Evolutionary conservation across 2,329 filamentous ascomycete genomes (phyloP).

Genomic region (Penicillium sp.): DNA sequence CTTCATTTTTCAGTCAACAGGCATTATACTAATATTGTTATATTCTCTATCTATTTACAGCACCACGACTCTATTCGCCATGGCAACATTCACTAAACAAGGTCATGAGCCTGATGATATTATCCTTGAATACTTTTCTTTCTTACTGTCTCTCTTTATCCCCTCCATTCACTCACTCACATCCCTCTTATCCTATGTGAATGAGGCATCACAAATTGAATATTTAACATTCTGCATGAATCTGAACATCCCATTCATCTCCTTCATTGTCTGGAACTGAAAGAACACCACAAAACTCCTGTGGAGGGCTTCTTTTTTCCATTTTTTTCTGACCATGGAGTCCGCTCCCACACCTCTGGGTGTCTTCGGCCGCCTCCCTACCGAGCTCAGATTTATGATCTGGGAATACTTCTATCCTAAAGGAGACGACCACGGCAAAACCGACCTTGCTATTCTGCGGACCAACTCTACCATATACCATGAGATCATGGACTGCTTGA

Average conservation of each 20-base stretch:
- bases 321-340: neutral
- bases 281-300: neutral
- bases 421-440: neutral
- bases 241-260: neutral
- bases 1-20: no score
- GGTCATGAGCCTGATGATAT: neutral
- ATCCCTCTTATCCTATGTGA: neutral
- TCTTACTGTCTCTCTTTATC: neutral
- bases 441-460: neutral
- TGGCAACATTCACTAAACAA: neutral
- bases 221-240: neutral
- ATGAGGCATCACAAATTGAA: neutral
- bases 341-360: neutral
- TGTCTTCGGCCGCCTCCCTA: neutral
- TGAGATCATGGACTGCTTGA: neutral
- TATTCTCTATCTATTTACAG: neutral
- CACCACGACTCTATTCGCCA: neutral
- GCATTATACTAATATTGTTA: neutral
- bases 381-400: neutral
- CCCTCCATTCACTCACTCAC: neutral
- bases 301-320: neutral
- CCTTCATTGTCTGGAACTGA: neutral
- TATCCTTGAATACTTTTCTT: neutral
- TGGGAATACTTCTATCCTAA: neutral
- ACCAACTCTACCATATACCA: neutral